Evolutionary conservation across 306 rosid species (phyloP).

Genomic region (Citrullus mucosospermus): DNA sequence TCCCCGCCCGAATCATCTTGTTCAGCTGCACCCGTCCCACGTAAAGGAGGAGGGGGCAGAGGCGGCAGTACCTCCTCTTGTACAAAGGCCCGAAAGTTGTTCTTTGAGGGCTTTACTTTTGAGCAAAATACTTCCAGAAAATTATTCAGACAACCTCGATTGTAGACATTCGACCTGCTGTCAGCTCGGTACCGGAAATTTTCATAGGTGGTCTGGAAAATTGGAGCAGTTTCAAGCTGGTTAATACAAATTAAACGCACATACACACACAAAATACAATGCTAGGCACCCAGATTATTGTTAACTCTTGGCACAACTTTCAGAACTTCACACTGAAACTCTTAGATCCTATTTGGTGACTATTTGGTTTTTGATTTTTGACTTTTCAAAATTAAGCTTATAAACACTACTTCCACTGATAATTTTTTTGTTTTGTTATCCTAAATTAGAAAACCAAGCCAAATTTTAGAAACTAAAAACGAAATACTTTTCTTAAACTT

Average conservation of each 20-base stretch:
- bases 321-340: neutral
- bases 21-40: conserved; percentile 26
- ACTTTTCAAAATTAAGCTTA: too few relatives aligned
- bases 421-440: too few relatives aligned
- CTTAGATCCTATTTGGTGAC: neutral
- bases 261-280: neutral
- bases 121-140: conserved; percentile 85
- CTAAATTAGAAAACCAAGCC: too few relatives aligned
- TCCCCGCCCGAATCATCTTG: conserved; percentile 44
- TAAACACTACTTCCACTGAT: too few relatives aligned
- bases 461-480: too few relatives aligned
- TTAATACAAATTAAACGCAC: neutral
- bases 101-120: conserved; percentile 62
- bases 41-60: conserved; percentile 11
- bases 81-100: conserved; percentile 64
- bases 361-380: too few relatives aligned
- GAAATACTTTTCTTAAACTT: too few relatives aligned
- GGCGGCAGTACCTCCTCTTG: conserved; percentile 58
- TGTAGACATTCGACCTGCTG: conserved; percentile 52
- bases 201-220: conserved; percentile 78
- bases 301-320: neutral
- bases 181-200: conserved; percentile 86
- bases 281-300: neutral
- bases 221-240: neutral
- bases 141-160: conserved; percentile 63